Evolutionary conservation across 345 rosid genomes (phyloP).

Genomic region (Turnera subulata): DNA sequence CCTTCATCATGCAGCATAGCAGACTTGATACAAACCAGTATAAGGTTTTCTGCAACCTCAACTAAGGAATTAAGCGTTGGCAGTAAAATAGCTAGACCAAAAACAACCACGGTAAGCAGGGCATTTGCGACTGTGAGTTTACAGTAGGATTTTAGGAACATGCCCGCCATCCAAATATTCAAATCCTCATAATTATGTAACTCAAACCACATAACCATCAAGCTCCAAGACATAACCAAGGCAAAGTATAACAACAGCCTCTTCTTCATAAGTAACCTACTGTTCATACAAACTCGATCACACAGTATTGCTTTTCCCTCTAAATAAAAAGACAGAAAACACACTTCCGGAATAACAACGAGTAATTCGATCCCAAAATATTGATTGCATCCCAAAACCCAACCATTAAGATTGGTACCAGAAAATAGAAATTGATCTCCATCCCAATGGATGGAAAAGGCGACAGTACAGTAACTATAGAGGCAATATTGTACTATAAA

Average conservation of each 20-base stretch:
- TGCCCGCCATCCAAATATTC: conserved; percentile 97
- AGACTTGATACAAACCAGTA: conserved; percentile 97
- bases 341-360: too few relatives aligned
- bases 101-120: conserved; percentile 76
- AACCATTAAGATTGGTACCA: too few relatives aligned
- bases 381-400: too few relatives aligned
- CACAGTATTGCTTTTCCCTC: too few relatives aligned
- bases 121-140: conserved; percentile 77
- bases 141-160: conserved; percentile 88
- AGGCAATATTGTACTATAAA: too few relatives aligned
- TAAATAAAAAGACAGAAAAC: too few relatives aligned
- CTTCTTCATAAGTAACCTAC: conserved; percentile 83
- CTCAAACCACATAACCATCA: conserved; percentile 89
- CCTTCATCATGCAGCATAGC: conserved; percentile 92
- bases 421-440: too few relatives aligned
- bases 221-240: conserved; percentile 85
- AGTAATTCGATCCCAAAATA: too few relatives aligned
- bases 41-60: conserved; percentile 91
- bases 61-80: conserved; percentile 65
- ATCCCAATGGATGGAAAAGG: too few relatives aligned
- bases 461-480: too few relatives aligned
- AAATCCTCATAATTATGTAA: conserved; percentile 95
- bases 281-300: too few relatives aligned
- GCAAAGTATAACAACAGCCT: conserved; percentile 85
- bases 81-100: conserved; percentile 93